Base-by-base conservation (phyloP, 805 yeast genomes). In the Candida railenensis region DNA sequence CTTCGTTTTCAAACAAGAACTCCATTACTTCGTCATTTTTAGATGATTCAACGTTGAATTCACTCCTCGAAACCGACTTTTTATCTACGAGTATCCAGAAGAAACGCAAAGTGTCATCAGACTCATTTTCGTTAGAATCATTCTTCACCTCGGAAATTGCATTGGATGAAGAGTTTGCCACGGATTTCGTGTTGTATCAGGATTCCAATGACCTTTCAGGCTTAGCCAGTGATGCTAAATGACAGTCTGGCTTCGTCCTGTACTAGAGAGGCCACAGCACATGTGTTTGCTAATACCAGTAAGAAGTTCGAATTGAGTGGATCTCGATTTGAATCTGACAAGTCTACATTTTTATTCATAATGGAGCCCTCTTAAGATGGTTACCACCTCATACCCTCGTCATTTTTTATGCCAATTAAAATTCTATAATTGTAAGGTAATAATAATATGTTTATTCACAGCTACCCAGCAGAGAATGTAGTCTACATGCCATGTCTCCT, bases 121-220 rank as follows among this genome's bases (percentile, higher is more conserved):
- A 33, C 36, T 8, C 36, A 33, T 14, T 33, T 11, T 41, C 44
- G 14, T 32, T 41, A 3, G 44, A 41, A 16, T 41, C 44, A 14
- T 39, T 39, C 12, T 21, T 39, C 15, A 11, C 33, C 18, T 39
- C 20, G 15, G 42, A 39, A 12, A 25, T 25, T 11, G 11, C 30
- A 7, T 11, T 25, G 5, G 30, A 25, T 7, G 30, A 25, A 25
- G 30, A 25, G 30, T 25, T 7, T 25, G 30, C 9, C 11, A 7
- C 30, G 9, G 30, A 25, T 25, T 25, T 25, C 30, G 9, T 7
- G 11, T 25, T 25, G 5, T 25, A 25, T 25, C 30, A 25, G 11
- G 30, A 25, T 7, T 11, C 30, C 11, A 11, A 5, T 11, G 30
- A 25, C 9, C 30, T 25, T 11, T 25, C 30, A 7, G 11, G 9